A percentile compares a stretch with the other conserved stretches of the same genome.
Conservation (phyloP, 2,329 filamentous ascomycete species). For the Cladorrhinum sp. region DNA sequence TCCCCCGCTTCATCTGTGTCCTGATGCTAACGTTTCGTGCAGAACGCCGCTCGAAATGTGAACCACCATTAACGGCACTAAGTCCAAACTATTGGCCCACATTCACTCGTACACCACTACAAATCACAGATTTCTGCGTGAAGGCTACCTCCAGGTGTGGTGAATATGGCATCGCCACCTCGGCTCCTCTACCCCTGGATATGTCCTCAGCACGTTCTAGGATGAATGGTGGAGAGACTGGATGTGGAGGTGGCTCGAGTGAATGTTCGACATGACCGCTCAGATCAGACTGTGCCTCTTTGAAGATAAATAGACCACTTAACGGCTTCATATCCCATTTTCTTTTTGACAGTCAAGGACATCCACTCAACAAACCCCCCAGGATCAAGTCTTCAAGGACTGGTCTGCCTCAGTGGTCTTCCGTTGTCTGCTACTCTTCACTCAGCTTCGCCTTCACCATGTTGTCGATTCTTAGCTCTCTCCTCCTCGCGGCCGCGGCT, state of each 20-base stretch:
- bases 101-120: not conserved
- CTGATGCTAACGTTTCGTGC: not conserved
- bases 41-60: not conserved
- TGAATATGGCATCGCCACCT: not conserved
- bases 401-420: too few relatives aligned
- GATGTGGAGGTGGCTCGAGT: not conserved
- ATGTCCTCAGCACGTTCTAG: not conserved
- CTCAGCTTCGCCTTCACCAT: not conserved
- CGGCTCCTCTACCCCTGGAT: not conserved
- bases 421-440: not conserved
- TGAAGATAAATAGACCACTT: not conserved
- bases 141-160: too few relatives aligned
- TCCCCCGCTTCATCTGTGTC: not conserved
- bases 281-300: not conserved
- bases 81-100: not conserved
- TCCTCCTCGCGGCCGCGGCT: slow-evolving; percentile 5
- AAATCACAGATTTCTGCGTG: not conserved
- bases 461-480: slow-evolving; percentile 3
- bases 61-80: not conserved
- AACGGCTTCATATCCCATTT: not conserved
- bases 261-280: not conserved
- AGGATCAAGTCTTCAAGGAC: not conserved
- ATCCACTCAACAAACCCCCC: not conserved
- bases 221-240: not conserved
- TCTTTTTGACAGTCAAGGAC: not conserved